phyloP scores from a whole-genome alignment of 352 stramenopile genomes.

The Phytophthora agathidicida region DNA sequence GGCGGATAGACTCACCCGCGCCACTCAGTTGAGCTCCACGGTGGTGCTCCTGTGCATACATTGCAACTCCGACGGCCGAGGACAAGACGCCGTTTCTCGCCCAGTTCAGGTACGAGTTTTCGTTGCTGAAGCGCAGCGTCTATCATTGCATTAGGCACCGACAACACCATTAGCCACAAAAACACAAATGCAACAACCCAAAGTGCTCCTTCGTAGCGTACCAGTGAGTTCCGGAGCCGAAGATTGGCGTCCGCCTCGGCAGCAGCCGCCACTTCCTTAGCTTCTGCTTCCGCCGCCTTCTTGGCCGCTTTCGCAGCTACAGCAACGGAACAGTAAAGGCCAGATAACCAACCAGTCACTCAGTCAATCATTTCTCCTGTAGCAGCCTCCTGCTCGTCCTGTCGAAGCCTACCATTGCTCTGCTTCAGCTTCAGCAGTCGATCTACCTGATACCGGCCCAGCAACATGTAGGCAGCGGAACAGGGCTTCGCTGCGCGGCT shows the following conservation, averaged over 20 bases:
- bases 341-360: not conserved
- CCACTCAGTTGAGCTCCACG: slow-evolving; percentile 84
- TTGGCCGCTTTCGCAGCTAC: slow-evolving; percentile 32
- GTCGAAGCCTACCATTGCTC: slow-evolving; percentile 20
- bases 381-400: no score
- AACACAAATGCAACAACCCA: slow-evolving; percentile 4
- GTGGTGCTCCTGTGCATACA: slow-evolving; percentile 91
- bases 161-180: not conserved
- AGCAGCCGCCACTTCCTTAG: slow-evolving; percentile 27
- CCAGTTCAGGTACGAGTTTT: slow-evolving; percentile 91
- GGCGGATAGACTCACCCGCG: slow-evolving; percentile 42
- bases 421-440: slow-evolving; percentile 37
- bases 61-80: slow-evolving; percentile 81
- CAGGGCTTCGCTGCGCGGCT: slow-evolving; percentile 14
- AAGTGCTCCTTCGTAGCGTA: no score
- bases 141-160: slow-evolving; percentile 16
- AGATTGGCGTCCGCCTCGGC: slow-evolving; percentile 36
- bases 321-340: not conserved
- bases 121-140: slow-evolving; percentile 86
- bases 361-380: no score
- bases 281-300: slow-evolving; percentile 36
- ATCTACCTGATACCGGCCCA: slow-evolving; percentile 36
- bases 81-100: slow-evolving; percentile 85
- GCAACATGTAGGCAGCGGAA: slow-evolving; percentile 18
- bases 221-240: slow-evolving; percentile 42